Evolutionary conservation across 1,284 basidiomycete species (phyloP), one percentile per base, ranked within the genome.

Genomic region (Cryptococcus sp.): DNA sequence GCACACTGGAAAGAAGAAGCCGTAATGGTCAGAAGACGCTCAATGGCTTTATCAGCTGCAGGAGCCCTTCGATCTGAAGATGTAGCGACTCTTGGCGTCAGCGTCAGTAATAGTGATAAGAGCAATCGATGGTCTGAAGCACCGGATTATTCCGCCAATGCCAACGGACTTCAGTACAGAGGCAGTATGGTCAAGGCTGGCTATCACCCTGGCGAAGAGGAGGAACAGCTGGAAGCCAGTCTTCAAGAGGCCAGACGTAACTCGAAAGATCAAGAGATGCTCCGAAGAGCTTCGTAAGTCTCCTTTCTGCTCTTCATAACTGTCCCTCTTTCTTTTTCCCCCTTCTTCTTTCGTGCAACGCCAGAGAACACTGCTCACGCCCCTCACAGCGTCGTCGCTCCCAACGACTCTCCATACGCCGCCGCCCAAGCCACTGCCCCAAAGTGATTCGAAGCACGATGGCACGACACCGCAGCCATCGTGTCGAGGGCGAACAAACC

Each of bases 1-100:
- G 17, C 47, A 4, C 63, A 69, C 11, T 77, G 75, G 75, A 67
- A 68, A 50, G 69, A 73, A 54, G 68, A 69, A 50, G 72, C 70
- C 6, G 58, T 72, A 23, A 74, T 73, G 71, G 68, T 72, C 45
- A 59, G 69, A 34, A 59, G 69, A 13, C 54, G 71, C 46, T 70
- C 68, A 3, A 69, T 73, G 67, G 66, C 68, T 10, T 47, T 72
- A 10, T 58, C 59, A n/a, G 61, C 53, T 34, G 57, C 58, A 25
- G 62, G 58, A 5, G 61, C 44, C 22, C 60, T 50, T 40, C 46
- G 41, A 37, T 57, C 52, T 19, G 58, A 49, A 22, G 56, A 49
- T 29, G 55, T 52, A 44, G 55, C 45, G 25, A 45, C 57, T 43
- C 43, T 65, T 8, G 59, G 63, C 16, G 57, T 57, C 26, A 50